Conservation (phyloP, 1,139 yeast species). For the Tardiomyces blankii region DNA sequence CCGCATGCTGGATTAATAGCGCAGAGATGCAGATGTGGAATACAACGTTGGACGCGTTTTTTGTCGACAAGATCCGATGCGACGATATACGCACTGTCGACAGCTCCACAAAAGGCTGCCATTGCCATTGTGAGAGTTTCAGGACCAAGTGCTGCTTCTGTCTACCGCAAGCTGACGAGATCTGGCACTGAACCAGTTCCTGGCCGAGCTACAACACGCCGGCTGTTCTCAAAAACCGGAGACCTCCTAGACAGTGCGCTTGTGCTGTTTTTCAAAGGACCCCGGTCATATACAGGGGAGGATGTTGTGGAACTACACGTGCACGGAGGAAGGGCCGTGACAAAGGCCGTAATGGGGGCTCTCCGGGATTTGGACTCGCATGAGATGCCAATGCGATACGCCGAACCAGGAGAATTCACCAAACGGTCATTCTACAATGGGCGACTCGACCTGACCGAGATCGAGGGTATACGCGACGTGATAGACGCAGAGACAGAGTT, state of each 20-base stretch:
- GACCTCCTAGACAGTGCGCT: constrained; percentile 65
- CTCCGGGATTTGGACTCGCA: constrained; percentile 29
- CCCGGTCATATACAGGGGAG: constrained; percentile 89
- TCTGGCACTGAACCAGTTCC: constrained; percentile 32
- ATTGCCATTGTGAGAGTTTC: constrained; percentile 78
- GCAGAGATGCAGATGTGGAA: no score
- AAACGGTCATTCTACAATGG: constrained; percentile 70
- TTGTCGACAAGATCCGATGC: background rate
- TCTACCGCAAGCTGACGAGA: constrained; percentile 39
- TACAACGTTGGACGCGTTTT: no score
- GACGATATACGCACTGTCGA: constrained; percentile 85
- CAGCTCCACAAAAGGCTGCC: constrained; percentile 73
- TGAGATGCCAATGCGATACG: constrained; percentile 46
- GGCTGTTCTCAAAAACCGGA: constrained; percentile 16
- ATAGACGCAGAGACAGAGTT: constrained; percentile 93
- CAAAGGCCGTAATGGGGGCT: constrained; percentile 54
- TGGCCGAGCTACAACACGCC: constrained; percentile 44
- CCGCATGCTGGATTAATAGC: no score
- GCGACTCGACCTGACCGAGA: constrained; percentile 59
- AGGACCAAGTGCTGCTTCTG: constrained; percentile 42
- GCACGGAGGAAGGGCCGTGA: constrained; percentile 90
- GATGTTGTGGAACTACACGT: constrained; percentile 77
- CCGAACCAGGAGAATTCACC: constrained; percentile 91
- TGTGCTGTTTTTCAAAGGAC: constrained; percentile 55
- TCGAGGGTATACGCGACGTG: constrained; percentile 81